Percentiles rank a stretch among this genome's conserved stretches.
These are phyloP conservation scores for Kodamaea anthophila DNA, from an alignment of 1,139 yeast genomes.

Conservation along the genomic window DNA sequence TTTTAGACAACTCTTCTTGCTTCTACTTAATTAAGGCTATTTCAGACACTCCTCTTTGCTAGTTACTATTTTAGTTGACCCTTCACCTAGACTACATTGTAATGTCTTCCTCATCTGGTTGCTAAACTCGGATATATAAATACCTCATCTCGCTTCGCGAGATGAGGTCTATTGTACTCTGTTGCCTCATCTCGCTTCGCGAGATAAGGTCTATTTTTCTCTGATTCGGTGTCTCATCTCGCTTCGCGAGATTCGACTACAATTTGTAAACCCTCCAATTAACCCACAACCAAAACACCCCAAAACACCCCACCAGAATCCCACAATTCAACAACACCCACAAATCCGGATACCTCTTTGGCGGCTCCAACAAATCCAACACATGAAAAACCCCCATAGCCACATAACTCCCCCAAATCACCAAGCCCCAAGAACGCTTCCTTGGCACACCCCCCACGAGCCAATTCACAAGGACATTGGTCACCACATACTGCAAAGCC, in stretches of 20 bases:
- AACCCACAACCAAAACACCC: slow-evolving; percentile 73
- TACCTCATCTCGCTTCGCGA: no score
- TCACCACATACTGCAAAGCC: slow-evolving; percentile 60
- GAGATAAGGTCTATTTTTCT: no score
- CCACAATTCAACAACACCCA: slow-evolving; percentile 76
- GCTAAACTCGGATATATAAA: no score
- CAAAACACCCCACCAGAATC: slow-evolving; percentile 71
- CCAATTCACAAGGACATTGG: slow-evolving; percentile 73
- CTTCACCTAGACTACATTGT: no score
- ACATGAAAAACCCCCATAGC: slow-evolving; percentile 48
- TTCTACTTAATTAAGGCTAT: no score
- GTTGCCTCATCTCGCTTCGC: no score
- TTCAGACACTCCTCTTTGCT: no score
- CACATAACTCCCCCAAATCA: slow-evolving; percentile 55
- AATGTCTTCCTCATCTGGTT: no score
- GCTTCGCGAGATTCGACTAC: slow-evolving; percentile 3
- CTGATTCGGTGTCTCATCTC: no score
- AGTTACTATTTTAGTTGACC: no score
- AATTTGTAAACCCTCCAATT: slow-evolving; percentile 10
- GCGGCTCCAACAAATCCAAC: slow-evolving; percentile 52
- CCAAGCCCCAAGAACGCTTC: slow-evolving; percentile 50
- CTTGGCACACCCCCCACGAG: slow-evolving; percentile 47
- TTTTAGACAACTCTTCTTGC: no score
- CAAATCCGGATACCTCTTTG: slow-evolving; percentile 66
- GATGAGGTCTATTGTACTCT: no score